Conservation (phyloP, 2,329 filamentous ascomycete species). For the Aspergillus sp. region DNA sequence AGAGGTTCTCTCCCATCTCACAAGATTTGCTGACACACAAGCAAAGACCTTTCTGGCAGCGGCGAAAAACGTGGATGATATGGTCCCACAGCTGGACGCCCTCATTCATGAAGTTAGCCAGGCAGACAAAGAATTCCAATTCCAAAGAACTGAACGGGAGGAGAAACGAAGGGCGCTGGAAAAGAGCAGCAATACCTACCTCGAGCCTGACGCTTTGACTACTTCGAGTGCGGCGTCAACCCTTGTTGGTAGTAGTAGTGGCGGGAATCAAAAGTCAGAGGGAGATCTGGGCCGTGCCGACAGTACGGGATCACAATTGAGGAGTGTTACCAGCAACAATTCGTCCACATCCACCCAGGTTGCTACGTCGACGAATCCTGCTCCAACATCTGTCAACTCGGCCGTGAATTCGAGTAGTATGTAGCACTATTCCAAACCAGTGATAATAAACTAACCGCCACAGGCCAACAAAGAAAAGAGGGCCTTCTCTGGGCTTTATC, state of each 20-base stretch:
- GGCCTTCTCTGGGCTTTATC: slow-evolving; percentile 94
- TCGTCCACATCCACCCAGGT: slow-evolving; percentile 50
- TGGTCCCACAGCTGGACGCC: slow-evolving; percentile 88
- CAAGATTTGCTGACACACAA: slow-evolving; percentile 90
- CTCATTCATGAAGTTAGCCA: slow-evolving; percentile 86
- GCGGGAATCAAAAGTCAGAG: slow-evolving; percentile 63
- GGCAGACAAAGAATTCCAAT: slow-evolving; percentile 95
- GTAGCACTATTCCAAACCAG: slow-evolving; percentile 43
- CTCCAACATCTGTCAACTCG: slow-evolving; percentile 27
- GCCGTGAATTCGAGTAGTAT: slow-evolving; percentile 30
- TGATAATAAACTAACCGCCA: slow-evolving; percentile 54
- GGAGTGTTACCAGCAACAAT: slow-evolving; percentile 53
- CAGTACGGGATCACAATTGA: slow-evolving; percentile 72
- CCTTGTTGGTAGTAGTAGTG: slow-evolving; percentile 42
- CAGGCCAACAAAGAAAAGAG: slow-evolving; percentile 79
- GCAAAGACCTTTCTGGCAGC: slow-evolving; percentile 80
- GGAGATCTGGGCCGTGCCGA: slow-evolving; percentile 73
- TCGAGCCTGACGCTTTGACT: slow-evolving; percentile 68
- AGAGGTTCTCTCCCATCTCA: slow-evolving; percentile 91
- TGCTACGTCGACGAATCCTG: slow-evolving; percentile 16
- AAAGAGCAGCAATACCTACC: slow-evolving; percentile 77
- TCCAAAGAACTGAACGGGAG: slow-evolving; percentile 91
- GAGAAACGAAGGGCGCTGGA: slow-evolving; percentile 90
- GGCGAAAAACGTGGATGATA: slow-evolving; percentile 82
- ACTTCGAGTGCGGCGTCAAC: slow-evolving; percentile 42